Conservation (phyloP, 1,139 yeast genomes). For the Sugiyamaella paludigena region DNA sequence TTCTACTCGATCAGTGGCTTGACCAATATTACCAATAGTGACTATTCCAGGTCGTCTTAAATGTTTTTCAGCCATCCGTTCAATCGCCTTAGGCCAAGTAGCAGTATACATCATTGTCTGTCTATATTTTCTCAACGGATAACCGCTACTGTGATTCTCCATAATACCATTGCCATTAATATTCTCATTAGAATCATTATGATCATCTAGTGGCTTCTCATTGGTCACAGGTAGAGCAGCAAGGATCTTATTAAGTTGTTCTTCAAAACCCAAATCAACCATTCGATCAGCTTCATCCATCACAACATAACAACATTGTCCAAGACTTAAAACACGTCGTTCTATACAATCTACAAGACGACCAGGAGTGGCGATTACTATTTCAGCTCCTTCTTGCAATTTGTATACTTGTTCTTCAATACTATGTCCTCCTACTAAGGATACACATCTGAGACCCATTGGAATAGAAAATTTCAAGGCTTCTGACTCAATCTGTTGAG, state of each 20-base stretch:
- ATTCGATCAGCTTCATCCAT: conserved; percentile 94
- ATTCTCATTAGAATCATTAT: conserved; percentile 21
- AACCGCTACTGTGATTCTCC: conserved; percentile 23
- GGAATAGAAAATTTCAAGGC: conserved; percentile 51
- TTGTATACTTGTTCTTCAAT: conserved; percentile 69
- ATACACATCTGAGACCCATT: conserved; percentile 52
- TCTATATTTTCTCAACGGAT: conserved; percentile 30
- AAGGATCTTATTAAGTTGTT: conserved; percentile 62
- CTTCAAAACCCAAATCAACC: conserved; percentile 94
- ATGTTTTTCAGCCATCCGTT: conserved; percentile 60
- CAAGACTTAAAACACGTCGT: conserved; percentile 57
- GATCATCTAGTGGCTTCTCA: conserved; percentile 34
- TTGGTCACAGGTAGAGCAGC: conserved; percentile 44
- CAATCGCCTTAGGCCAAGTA: conserved; percentile 77
- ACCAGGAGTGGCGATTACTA: conserved; percentile 93
- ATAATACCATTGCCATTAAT: conserved; percentile 21
- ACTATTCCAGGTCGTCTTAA: conserved; percentile 59
- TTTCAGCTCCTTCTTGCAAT: conserved; percentile 66
- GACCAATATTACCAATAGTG: conserved; percentile 59
- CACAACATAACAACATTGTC: conserved; percentile 64
- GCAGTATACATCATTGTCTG: conserved; percentile 92
- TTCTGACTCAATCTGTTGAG: conserved; percentile 75
- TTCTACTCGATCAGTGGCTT: conserved; percentile 63
- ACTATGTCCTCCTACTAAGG: conserved; percentile 88
- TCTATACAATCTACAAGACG: conserved; percentile 78